phyloP scores from a whole-genome alignment of 345 rosid genomes.

The Trapa bicornis region DNA sequence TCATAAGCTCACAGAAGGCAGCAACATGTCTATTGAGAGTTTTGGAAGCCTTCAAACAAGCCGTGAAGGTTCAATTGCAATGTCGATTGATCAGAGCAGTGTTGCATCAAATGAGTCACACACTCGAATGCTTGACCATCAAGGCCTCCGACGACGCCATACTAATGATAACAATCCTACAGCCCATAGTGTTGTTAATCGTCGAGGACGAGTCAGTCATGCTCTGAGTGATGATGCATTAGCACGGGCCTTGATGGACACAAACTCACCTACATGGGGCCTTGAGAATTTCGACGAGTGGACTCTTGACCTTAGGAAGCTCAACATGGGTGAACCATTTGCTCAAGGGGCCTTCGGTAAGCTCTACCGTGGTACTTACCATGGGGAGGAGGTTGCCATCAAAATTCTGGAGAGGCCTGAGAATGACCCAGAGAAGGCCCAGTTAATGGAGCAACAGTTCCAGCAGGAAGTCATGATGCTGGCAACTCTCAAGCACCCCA shows the following conservation, averaged over 20 bases:
- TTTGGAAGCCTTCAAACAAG: slow-evolving; percentile 32
- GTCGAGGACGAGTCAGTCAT: slow-evolving; percentile 21
- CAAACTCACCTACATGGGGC: slow-evolving; percentile 19
- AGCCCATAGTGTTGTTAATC: slow-evolving; percentile 19
- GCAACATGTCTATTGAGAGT: slow-evolving; percentile 34
- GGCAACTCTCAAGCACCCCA: slow-evolving; percentile 27
- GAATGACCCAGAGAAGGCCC: slow-evolving; percentile 23
- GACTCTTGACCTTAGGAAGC: slow-evolving; percentile 29
- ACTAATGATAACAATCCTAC: slow-evolving; percentile 23
- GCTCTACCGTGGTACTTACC: slow-evolving; percentile 35
- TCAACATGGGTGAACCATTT: slow-evolving; percentile 31
- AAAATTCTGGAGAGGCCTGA: slow-evolving; percentile 7
- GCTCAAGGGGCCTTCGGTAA: slow-evolving; percentile 39
- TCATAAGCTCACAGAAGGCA: slow-evolving; percentile 29
- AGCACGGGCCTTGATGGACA: slow-evolving; percentile 29
- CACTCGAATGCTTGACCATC: slow-evolving; percentile 35
- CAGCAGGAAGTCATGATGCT: slow-evolving; percentile 37
- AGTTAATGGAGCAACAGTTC: slow-evolving; percentile 32
- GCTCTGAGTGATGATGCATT: slow-evolving; percentile 30
- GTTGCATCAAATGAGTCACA: slow-evolving; percentile 35
- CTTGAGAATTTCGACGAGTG: slow-evolving; percentile 27
- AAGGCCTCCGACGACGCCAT: slow-evolving; percentile 19
- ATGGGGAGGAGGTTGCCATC: slow-evolving; percentile 34
- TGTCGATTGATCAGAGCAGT: slow-evolving; percentile 34
- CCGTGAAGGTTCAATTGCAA: slow-evolving; percentile 34